Evolutionary conservation across 2,329 filamentous ascomycete genomes (phyloP).

Genomic region (Aureobasidium vineae): DNA sequence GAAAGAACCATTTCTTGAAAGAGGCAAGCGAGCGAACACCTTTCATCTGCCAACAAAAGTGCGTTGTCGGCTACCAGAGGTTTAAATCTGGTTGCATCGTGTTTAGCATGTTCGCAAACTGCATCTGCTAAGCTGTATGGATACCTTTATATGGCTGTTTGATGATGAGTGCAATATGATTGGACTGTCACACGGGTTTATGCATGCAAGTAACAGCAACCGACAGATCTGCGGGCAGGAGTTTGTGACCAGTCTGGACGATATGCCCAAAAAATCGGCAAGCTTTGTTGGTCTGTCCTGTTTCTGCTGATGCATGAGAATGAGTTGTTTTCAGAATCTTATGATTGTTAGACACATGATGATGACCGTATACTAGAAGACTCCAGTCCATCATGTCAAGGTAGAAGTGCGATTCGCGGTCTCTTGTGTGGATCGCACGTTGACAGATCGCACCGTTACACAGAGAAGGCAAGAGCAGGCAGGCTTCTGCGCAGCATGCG

Average conservation of each 20-base stretch:
- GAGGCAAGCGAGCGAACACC: not conserved
- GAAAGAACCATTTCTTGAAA: not conserved
- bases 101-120: slow-evolving; percentile 6
- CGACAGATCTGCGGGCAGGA: not conserved
- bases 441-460: not conserved
- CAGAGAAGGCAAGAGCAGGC: not conserved
- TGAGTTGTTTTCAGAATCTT: not conserved
- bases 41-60: not conserved
- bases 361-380: not conserved
- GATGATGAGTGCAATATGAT: not conserved
- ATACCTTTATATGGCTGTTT: not conserved
- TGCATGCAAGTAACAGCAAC: not conserved
- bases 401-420: not conserved
- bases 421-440: not conserved
- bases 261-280: not conserved
- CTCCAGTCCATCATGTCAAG: not conserved
- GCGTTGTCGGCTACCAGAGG: not conserved
- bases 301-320: not conserved
- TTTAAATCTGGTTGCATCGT: slow-evolving; percentile 1
- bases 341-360: not conserved
- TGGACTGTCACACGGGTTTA: slow-evolving; percentile 21
- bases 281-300: not conserved
- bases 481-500: not conserved
- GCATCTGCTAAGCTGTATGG: slow-evolving; percentile 2
- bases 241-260: not conserved